Base-by-base conservation (phyloP, 257 asterid species). In the Rauvolfia tetraphylla region DNA sequence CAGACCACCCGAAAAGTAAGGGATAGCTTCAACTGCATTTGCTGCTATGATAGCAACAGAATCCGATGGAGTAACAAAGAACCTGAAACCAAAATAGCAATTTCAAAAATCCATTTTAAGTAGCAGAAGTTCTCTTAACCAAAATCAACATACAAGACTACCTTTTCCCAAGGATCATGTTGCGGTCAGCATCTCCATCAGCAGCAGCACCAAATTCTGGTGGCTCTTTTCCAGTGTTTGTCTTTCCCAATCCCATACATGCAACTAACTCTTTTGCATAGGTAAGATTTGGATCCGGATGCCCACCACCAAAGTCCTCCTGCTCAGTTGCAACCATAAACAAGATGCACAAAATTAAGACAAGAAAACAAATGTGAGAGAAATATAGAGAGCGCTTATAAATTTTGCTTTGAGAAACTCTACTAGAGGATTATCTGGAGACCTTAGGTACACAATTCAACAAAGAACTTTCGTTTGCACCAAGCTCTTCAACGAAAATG, bases 201-300 rank as follows among this genome's bases (percentile, higher is more conserved):
- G 98, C 96, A 82, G 99, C 99, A 75, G 99, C 99, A 44, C 99
- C 99, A 86, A 95, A 95, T 86, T 95, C 99, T 38, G 99, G 99
- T 68, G 99, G 98, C 70, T 95, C 89, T 70, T 86, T 77, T 70
- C 82, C 96, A 69, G 87, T 72, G 72, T 80, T 72, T 42, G 91
- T 77, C 88, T 91, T 92, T 13, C 96, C 85, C 87, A 95, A 81
- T 71, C 99, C 99, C 99, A 95, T 95, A 62, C 98, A 88, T 63
- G 93, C 94, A 81, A 95, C 99, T 81, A 95, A 82, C 87, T 92
- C 98, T 83, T 92, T 95, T 58, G 99, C 99, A 78, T 95, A 95
- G 46, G 99, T 95, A 80, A 95, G 93, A 81, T 95, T 95, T 67
- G 99, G 99, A 91, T 95, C 99, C 5, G 99, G 99, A 84, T 95